Percentiles rank a stretch among this genome's conserved stretches.
phyloP scores from a whole-genome alignment of 148 eudicot species.

The Heliosperma pusillum region DNA sequence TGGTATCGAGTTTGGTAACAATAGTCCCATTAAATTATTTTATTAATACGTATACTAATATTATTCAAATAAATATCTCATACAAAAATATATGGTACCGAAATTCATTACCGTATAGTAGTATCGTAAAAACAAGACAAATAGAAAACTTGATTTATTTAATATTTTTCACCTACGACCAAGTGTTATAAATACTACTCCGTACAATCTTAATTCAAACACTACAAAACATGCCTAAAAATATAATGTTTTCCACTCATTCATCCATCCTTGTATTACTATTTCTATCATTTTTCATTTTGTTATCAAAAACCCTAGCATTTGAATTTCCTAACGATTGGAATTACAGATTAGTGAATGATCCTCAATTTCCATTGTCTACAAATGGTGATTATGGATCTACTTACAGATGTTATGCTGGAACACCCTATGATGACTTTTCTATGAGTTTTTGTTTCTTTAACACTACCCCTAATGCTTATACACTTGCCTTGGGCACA shows the following conservation, averaged over 20 bases:
- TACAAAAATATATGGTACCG: too few species aligned
- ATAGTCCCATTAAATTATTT: too few species aligned
- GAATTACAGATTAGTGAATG: neutral
- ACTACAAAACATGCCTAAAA: neutral
- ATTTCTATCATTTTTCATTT: neutral
- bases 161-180: neutral
- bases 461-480: slow-evolving; percentile 12
- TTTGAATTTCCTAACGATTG: neutral
- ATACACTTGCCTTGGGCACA: slow-evolving; percentile 7
- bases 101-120: too few species aligned
- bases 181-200: neutral
- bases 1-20: too few species aligned
- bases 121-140: too few species aligned
- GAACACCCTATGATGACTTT: slow-evolving; percentile 3
- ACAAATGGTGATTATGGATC: slow-evolving; percentile 7
- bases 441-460: slow-evolving; percentile 9
- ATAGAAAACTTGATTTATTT: neutral
- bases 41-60: too few species aligned
- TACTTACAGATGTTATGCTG: slow-evolving; percentile 3
- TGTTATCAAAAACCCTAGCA: neutral
- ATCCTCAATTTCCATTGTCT: neutral
- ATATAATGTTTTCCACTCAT: neutral
- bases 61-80: too few species aligned
- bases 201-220: neutral
- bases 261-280: neutral